phyloP scores from a whole-genome alignment of 495 filamentous ascomycete genomes.

The Ramalina peruviana region DNA sequence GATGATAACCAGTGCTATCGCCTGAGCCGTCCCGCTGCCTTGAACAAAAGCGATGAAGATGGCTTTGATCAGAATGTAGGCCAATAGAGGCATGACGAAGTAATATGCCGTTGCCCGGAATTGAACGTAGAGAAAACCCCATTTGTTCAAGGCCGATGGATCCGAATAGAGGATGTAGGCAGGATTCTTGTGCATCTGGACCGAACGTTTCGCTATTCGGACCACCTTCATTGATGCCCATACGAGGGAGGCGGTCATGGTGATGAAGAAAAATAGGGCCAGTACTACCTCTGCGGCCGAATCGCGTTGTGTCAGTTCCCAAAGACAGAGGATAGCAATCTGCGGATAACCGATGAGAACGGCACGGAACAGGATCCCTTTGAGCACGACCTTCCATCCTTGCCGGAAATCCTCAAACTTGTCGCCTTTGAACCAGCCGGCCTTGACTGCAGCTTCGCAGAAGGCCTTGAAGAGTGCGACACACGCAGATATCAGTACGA shows the following conservation, averaged over 20 bases:
- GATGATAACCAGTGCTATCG: slow-evolving; percentile 71
- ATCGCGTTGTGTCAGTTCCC: slow-evolving; percentile 81
- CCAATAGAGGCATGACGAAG: slow-evolving; percentile 74
- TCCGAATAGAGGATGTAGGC: slow-evolving; percentile 97
- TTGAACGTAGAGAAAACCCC: slow-evolving; percentile 97
- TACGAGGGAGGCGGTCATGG: slow-evolving; percentile 61
- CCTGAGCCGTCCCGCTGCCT: slow-evolving; percentile 57
- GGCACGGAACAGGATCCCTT: slow-evolving; percentile 85
- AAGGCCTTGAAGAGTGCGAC: slow-evolving; percentile 69
- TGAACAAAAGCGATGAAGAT: slow-evolving; percentile 88
- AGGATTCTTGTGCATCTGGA: slow-evolving; percentile 87
- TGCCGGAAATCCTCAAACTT: slow-evolving; percentile 90
- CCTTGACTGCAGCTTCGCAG: slow-evolving; percentile 58
- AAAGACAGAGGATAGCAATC: slow-evolving; percentile 80
- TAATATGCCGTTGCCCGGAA: slow-evolving; percentile 96
- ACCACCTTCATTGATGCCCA: slow-evolving; percentile 89
- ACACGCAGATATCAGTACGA: slow-evolving; percentile 52
- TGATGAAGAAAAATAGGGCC: slow-evolving; percentile 78
- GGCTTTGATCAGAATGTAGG: slow-evolving; percentile 71
- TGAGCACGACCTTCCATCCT: slow-evolving; percentile 74
- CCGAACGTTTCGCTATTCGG: slow-evolving; percentile 72
- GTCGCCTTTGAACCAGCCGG: slow-evolving; percentile 68
- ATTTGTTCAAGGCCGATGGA: slow-evolving; percentile 83
- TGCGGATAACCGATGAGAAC: slow-evolving; percentile 90
- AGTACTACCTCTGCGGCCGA: slow-evolving; percentile 79